Evolutionary conservation across 1,139 yeast species (phyloP).

Genomic region (Groenewaldozyma sp.): DNA sequence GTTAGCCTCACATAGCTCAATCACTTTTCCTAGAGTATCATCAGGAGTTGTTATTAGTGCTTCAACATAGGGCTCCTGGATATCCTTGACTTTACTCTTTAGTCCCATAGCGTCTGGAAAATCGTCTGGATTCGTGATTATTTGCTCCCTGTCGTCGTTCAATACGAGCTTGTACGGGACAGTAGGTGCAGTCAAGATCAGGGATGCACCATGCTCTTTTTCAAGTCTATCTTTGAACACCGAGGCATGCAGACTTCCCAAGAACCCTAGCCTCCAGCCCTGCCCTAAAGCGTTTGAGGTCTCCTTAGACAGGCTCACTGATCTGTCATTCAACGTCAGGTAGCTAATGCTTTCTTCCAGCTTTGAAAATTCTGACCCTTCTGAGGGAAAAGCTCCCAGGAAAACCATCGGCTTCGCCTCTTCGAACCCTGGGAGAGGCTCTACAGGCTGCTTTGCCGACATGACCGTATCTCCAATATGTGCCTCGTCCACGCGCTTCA

Average conservation of each 20-base stretch:
- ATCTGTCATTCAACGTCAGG: constrained; percentile 80
- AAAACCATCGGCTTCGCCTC: constrained; percentile 98
- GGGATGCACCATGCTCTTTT: constrained; percentile 86
- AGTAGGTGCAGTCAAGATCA: constrained; percentile 91
- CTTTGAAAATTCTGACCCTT: constrained; percentile 80
- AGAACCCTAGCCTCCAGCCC: constrained; percentile 94
- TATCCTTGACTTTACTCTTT: constrained; percentile 39
- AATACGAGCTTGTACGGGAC: constrained; percentile 78
- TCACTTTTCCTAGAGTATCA: constrained; percentile 80
- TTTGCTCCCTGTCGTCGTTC: constrained; percentile 49
- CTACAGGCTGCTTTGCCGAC: constrained; percentile 57
- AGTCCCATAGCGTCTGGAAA: constrained; percentile 54
- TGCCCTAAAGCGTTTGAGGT: constrained; percentile 92
- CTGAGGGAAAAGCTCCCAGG: constrained; percentile 97
- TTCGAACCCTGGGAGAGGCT: constrained; percentile 87
- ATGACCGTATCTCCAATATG: constrained; percentile 86
- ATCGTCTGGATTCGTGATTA: constrained; percentile 83
- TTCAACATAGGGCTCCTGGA: constrained; percentile 85
- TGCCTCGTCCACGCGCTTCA: constrained; percentile 82
- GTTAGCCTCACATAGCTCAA: constrained; percentile 73
- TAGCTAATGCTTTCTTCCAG: constrained; percentile 87
- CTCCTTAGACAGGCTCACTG: constrained; percentile 82
- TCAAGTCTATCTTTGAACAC: constrained; percentile 88
- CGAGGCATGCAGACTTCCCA: constrained; percentile 91
- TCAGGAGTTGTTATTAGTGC: constrained; percentile 88